Base-by-base conservation (phyloP, 106 monocot species). In the Phalaenopsis aphrodite region DNA sequence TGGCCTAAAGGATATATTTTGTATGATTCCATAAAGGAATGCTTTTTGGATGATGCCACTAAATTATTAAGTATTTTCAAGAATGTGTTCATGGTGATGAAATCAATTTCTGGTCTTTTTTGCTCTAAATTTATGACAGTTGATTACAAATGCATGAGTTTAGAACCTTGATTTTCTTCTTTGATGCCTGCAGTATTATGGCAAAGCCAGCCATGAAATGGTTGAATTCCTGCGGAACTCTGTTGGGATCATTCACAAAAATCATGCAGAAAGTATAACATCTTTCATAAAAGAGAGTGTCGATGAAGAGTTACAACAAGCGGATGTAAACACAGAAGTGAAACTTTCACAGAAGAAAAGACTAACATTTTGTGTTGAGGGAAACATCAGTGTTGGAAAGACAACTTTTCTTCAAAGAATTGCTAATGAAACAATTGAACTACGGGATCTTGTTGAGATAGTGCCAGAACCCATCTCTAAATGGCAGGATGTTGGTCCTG, bases 301-400 rank as follows among this genome's bases (percentile, higher is more conserved):
- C 52, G 99, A 95, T 83, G 87, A 92, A 67, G 99, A 99, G 76
- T 56, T 95, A 56, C 81, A 90, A 84, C 85, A 91, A 55, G 90
- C 84, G 24, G 73, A 45, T 24, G 18, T 72, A 4, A 37, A 74
- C 37, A 77, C 85, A 65, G 83, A 86, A 6, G 10, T 61, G 49
- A 98, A 83, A 55, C 79, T 77, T 81, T 36, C 73, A 9, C 89
- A 87, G 83, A 93, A 92, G 90, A 97, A 93, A 77, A 90, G 99
- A 82, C 89, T 99, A 4, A 99, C 95, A 52, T 98, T 98, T 75
- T 98, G 98, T 79, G 98, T 98, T 19, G 98, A 98, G 79, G 98
- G 98, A 41, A 98, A 99, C 76, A 99, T 99, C 52, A 95, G 99
- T 82, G 99, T 99, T 72, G 99, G 94, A 30, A 99, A 99, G 88